Evolutionary conservation across 306 rosid genomes (phyloP).

Genomic region (Lupinus albus): DNA sequence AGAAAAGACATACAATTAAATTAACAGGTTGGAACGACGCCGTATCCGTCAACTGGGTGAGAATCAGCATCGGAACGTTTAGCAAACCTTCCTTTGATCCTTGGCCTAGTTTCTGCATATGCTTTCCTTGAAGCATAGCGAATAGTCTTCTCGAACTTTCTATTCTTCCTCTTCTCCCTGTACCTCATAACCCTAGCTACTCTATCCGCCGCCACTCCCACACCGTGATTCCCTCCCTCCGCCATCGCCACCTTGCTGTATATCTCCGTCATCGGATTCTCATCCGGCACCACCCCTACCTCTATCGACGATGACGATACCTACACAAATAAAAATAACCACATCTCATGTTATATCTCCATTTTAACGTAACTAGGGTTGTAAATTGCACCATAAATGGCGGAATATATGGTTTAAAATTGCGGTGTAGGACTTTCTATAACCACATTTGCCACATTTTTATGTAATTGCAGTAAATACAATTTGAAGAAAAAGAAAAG

Average conservation of each 20-base stretch:
- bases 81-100: slow-evolving; percentile 94
- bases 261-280: slow-evolving; percentile 55
- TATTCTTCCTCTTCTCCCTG: slow-evolving; percentile 92
- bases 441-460: no score
- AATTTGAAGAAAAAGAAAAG: not conserved
- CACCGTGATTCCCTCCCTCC: not conserved
- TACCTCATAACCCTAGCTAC: slow-evolving; percentile 95
- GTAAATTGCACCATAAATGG: no score
- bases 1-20: no score
- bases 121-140: slow-evolving; percentile 96
- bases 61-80: slow-evolving; percentile 68
- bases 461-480: no score
- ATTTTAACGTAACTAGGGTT: not conserved
- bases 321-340: slow-evolving; percentile 40
- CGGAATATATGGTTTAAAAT: no score
- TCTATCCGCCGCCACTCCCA: slow-evolving; percentile 68
- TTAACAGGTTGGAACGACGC: slow-evolving; percentile 78
- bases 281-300: slow-evolving; percentile 88
- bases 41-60: slow-evolving; percentile 59
- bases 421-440: no score
- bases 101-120: slow-evolving; percentile 89
- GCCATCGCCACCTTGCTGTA: slow-evolving; percentile 38
- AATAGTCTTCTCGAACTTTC: slow-evolving; percentile 95
- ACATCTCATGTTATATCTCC: not conserved
- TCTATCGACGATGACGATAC: slow-evolving; percentile 84